These are phyloP conservation scores for Pyracantha coccinea DNA, from an alignment of 331 rosid genomes.

Conservation along the genomic window DNA sequence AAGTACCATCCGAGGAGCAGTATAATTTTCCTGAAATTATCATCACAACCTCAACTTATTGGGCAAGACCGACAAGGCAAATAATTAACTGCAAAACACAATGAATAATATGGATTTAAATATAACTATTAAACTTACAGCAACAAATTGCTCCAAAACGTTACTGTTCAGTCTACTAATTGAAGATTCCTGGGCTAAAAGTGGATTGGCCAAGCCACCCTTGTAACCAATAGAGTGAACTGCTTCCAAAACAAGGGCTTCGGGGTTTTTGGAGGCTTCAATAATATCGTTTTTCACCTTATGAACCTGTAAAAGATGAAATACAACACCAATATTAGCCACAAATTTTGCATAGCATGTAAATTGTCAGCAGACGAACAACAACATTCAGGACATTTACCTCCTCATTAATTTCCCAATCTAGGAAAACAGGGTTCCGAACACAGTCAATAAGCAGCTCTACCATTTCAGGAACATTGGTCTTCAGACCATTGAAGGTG, in stretches of 20 bases:
- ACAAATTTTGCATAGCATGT: not conserved
- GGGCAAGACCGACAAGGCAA: not conserved
- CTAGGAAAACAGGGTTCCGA: constrained; percentile 79
- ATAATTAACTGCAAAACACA: not conserved
- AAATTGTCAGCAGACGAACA: not conserved
- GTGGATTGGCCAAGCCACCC: constrained; percentile 89
- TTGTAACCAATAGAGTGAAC: constrained; percentile 80
- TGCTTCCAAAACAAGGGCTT: constrained; percentile 78
- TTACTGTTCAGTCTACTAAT: constrained; percentile 46
- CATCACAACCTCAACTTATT: constrained; percentile 13
- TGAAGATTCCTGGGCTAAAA: constrained; percentile 72
- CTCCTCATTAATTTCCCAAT: constrained; percentile 96
- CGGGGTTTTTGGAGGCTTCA: constrained; percentile 74
- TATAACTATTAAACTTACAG: constrained; percentile 51
- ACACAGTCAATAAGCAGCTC: constrained; percentile 78
- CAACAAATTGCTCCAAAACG: constrained; percentile 71
- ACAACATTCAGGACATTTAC: constrained; percentile 25
- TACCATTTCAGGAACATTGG: constrained; percentile 87
- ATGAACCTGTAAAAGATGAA: constrained; percentile 46
- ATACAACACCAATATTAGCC: constrained; percentile 4
- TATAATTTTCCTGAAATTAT: constrained; percentile 67
- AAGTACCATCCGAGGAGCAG: constrained; percentile 76
- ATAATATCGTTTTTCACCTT: constrained; percentile 69
- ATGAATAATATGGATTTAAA: not conserved
- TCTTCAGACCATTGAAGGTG: constrained; percentile 80